phyloP scores from a whole-genome alignment of 2,329 filamentous ascomycete species.

The Plectosphaerella cucumerina region DNA sequence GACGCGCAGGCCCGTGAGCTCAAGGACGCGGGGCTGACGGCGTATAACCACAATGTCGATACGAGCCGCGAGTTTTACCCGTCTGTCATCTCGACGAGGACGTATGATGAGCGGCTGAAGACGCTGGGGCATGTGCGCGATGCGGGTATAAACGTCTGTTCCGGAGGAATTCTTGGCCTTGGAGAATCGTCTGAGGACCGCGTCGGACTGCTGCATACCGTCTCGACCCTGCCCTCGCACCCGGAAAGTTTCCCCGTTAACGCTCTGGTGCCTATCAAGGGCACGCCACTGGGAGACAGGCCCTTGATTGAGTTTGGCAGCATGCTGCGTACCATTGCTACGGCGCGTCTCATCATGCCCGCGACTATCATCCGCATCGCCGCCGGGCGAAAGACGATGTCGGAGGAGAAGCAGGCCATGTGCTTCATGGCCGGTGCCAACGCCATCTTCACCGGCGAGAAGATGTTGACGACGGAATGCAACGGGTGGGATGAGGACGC shows the following conservation, averaged over 20 bases:
- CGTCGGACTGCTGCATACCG: constrained; percentile 77
- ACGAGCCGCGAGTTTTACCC: constrained; percentile 88
- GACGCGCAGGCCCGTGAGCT: constrained; percentile 74
- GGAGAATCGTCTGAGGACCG: constrained; percentile 77
- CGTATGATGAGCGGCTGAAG: constrained; percentile 80
- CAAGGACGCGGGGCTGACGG: constrained; percentile 78
- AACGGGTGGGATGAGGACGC: constrained; percentile 89
- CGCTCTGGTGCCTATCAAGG: constrained; percentile 84
- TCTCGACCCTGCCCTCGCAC: constrained; percentile 74
- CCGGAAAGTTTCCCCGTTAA: constrained; percentile 92
- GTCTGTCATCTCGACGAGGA: constrained; percentile 76
- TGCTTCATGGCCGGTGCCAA: constrained; percentile 92
- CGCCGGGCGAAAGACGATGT: constrained; percentile 77
- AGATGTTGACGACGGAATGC: constrained; percentile 91
- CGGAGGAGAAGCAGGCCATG: constrained; percentile 82
- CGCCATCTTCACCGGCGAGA: constrained; percentile 92
- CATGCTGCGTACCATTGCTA: constrained; percentile 78
- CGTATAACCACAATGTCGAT: constrained; percentile 94
- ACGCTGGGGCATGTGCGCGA: constrained; percentile 78
- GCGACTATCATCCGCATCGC: constrained; percentile 82
- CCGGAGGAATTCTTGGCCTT: constrained; percentile 80
- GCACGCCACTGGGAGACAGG: constrained; percentile 75
- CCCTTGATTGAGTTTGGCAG: constrained; percentile 72
- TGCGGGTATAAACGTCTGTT: constrained; percentile 86
- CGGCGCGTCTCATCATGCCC: constrained; percentile 78